phyloP scores from a whole-genome alignment of 805 yeast genomes.

The Wickerhamomyces ciferrii region DNA sequence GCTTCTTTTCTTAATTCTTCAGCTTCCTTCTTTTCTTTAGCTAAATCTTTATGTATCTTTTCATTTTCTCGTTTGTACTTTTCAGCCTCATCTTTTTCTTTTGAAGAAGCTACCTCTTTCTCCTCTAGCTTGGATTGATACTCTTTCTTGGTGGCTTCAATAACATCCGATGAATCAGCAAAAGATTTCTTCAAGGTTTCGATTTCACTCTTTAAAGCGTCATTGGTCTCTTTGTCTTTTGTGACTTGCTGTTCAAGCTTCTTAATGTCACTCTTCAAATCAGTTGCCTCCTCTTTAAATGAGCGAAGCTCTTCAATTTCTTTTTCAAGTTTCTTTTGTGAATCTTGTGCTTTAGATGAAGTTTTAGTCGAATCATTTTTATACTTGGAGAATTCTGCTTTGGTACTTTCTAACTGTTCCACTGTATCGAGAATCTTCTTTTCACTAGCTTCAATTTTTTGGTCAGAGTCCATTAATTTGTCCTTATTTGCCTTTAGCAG shows the following conservation, averaged over 20 bases:
- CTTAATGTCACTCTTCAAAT: not conserved
- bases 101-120: not conserved
- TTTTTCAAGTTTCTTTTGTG: not conserved
- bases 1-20: constrained; percentile 3
- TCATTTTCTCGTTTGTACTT: too few species aligned
- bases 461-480: not conserved
- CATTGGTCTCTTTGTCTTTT: too few species aligned
- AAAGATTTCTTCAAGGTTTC: not conserved
- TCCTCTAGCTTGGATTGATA: too few species aligned
- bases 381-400: constrained; percentile 5
- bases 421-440: not conserved
- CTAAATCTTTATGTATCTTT: constrained; percentile 1
- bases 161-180: too few species aligned
- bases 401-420: not conserved
- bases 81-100: constrained; percentile 1
- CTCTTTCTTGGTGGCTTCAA: too few species aligned
- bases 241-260: not conserved
- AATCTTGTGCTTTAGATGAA: not conserved
- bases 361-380: constrained; percentile 2
- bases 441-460: not conserved
- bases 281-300: not conserved
- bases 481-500: not conserved
- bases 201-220: not conserved
- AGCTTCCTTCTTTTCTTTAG: not conserved
- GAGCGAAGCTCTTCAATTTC: not conserved